Percentiles rank a stretch among this genome's conserved stretches.
Conservation (phyloP, 331 rosid species). For the Quercus tomentella region DNA sequence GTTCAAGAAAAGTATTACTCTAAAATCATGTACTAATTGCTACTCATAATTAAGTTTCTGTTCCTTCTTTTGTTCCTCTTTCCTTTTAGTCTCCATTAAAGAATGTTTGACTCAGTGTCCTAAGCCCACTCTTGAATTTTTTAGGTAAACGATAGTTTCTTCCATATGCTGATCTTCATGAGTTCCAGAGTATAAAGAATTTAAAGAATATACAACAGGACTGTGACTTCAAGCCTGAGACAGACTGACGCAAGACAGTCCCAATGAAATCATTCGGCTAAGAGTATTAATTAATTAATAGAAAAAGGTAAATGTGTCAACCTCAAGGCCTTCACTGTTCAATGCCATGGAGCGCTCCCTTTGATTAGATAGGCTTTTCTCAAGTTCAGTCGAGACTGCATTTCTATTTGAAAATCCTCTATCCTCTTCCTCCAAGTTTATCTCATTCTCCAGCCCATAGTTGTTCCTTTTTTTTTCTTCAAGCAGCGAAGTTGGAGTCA, state of each 20-base stretch:
- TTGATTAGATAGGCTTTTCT: slow-evolving; percentile 77
- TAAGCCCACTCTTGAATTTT: not conserved
- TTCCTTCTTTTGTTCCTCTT: not conserved
- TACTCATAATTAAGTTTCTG: not conserved
- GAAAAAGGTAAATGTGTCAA: slow-evolving; percentile 28
- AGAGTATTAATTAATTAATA: not conserved
- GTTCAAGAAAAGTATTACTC: not conserved
- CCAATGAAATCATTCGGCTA: slow-evolving; percentile 10
- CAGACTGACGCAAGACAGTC: not conserved
- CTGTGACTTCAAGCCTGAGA: not conserved
- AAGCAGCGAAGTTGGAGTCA: slow-evolving; percentile 89
- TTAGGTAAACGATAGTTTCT: not conserved
- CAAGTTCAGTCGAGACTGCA: slow-evolving; percentile 69
- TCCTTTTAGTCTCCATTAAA: not conserved
- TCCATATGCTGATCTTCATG: not conserved
- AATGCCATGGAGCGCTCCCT: slow-evolving; percentile 87
- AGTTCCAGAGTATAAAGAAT: not conserved
- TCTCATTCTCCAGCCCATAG: slow-evolving; percentile 54
- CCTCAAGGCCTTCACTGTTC: slow-evolving; percentile 99
- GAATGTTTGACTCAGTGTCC: not conserved
- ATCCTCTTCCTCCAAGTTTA: slow-evolving; percentile 45
- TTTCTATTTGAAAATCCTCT: slow-evolving; percentile 53
- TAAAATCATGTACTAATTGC: not conserved
- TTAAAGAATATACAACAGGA: not conserved
- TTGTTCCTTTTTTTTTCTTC: slow-evolving; percentile 64